Evolutionary conservation across 2,329 filamentous ascomycete species (phyloP), one percentile per base, ranked within the genome.

Genomic region (Fusarium albidum): DNA sequence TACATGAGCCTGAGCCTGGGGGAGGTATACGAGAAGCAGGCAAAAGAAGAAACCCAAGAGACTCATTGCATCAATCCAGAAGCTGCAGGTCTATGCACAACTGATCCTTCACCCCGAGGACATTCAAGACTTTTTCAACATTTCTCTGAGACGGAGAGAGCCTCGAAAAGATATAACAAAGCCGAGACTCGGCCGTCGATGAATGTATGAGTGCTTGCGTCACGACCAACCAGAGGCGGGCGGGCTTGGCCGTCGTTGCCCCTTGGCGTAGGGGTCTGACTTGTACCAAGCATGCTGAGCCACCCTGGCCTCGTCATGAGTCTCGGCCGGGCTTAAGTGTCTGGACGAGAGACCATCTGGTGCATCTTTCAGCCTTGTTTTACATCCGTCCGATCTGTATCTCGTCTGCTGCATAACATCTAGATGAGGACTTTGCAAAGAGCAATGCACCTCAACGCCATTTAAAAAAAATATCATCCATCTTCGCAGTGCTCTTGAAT

Each of bases 261-360:
- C n/a, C 57, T 43, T 58, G 9, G 45, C 59, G 29, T 41, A 14
- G 8, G 18, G 38, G 28, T 17, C 10, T 38, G 37, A 27, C 34
- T 40, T 41, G 39, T 26, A 49, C 43, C 57, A 61, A 47, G 52
- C 38, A 13, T 42, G 57, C 57, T 61, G 27, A 60, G 57, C 57
- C 57, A 61, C 57, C 45, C 34, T 15, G 21, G 49, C 14, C 21
- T 57, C 57, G 57, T 60, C 41, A 57, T 43, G 34, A 12, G 38
- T 6, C 13, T 41, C 29, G 46, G 32, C 40, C 38, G 50, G 41
- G 21, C 26, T 35, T 12, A 18, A 4, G 21, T 4, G 21, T 21
- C 21, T 21, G 21, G 7, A 7, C 21, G 21, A 21, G 21, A 21
- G 21, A 7, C 21, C 21, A 21, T 21, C 7, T 21, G 21, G 7